Conservation (phyloP, 2,329 filamentous ascomycete genomes). For the Arthrinium puccinioides region DNA sequence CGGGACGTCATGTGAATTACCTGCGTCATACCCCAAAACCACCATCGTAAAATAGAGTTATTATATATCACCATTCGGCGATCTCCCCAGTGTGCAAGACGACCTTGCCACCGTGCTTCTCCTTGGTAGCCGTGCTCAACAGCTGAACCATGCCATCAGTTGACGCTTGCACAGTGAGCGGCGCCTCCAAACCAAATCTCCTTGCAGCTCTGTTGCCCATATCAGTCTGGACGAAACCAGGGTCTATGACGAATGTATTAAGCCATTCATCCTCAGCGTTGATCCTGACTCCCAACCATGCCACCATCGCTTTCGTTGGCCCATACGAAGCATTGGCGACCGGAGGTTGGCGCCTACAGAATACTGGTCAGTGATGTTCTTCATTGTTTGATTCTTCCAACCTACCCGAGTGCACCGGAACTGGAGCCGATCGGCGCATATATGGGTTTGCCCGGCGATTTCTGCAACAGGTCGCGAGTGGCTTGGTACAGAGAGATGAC, state of each 20-base stretch:
- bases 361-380: constrained; percentile 23
- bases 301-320: constrained; percentile 29
- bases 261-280: constrained; percentile 25
- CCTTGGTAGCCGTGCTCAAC: constrained; percentile 5
- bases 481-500: constrained; percentile 37
- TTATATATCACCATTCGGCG: not conserved
- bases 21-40: too few species aligned
- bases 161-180: constrained; percentile 14
- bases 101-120: constrained; percentile 9
- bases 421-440: constrained; percentile 28
- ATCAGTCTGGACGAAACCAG: constrained; percentile 31
- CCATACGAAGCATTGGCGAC: constrained; percentile 33
- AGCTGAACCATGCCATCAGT: constrained; percentile 8
- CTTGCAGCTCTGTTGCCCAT: constrained; percentile 30
- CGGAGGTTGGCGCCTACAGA: constrained; percentile 14
- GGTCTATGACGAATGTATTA: constrained; percentile 22
- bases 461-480: constrained; percentile 29
- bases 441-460: constrained; percentile 18
- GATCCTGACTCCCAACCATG: constrained; percentile 24
- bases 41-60: too few species aligned
- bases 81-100: constrained; percentile 7
- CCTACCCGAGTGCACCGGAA: not conserved
- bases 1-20: too few species aligned
- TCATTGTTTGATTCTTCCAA: constrained; percentile 27
- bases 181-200: constrained; percentile 19